Evolutionary conservation across 2,329 filamentous ascomycete genomes (phyloP).

Genomic region (Verticillium alfalfae): DNA sequence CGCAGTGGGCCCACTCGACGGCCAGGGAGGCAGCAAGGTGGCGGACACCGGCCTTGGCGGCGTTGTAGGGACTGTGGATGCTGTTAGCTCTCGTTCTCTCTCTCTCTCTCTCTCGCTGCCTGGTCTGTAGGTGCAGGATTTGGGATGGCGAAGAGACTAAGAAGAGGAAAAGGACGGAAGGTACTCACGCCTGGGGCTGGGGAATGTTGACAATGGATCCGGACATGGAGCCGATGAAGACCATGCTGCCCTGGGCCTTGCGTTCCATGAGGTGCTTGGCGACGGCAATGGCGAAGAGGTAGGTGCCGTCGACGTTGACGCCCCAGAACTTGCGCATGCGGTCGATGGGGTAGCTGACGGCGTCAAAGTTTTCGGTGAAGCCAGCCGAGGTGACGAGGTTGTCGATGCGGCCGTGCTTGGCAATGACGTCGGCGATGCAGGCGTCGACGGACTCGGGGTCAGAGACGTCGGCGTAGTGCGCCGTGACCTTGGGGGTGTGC

Average conservation of each 20-base stretch:
- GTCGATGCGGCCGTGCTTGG: conserved; percentile 76
- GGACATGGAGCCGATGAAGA: conserved; percentile 95
- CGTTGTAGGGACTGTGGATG: conserved; percentile 69
- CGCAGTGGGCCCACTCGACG: conserved; percentile 85
- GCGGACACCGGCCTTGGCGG: conserved; percentile 84
- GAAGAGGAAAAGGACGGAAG: not conserved
- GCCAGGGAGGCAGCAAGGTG: conserved; percentile 84
- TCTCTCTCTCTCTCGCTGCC: too few species aligned
- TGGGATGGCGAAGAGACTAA: not conserved
- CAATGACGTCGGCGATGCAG: conserved; percentile 65
- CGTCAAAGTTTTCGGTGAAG: conserved; percentile 94
- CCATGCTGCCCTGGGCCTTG: conserved; percentile 74
- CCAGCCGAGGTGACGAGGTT: conserved; percentile 93
- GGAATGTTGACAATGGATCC: conserved; percentile 92
- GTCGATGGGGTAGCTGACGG: conserved; percentile 83
- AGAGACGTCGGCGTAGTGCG: conserved; percentile 85
- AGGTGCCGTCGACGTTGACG: conserved; percentile 90
- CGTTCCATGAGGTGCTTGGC: conserved; percentile 86
- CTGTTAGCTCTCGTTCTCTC: not conserved
- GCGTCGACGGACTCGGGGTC: conserved; percentile 71
- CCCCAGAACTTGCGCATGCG: conserved; percentile 90
- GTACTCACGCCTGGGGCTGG: conserved; percentile 70
- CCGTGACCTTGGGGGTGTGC: conserved; percentile 74
- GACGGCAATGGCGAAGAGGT: conserved; percentile 77
- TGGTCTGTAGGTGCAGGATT: not conserved